Evolutionary conservation across 306 rosid species (phyloP), one percentile per base, ranked within the genome.

Genomic region (Corylus americana): DNA sequence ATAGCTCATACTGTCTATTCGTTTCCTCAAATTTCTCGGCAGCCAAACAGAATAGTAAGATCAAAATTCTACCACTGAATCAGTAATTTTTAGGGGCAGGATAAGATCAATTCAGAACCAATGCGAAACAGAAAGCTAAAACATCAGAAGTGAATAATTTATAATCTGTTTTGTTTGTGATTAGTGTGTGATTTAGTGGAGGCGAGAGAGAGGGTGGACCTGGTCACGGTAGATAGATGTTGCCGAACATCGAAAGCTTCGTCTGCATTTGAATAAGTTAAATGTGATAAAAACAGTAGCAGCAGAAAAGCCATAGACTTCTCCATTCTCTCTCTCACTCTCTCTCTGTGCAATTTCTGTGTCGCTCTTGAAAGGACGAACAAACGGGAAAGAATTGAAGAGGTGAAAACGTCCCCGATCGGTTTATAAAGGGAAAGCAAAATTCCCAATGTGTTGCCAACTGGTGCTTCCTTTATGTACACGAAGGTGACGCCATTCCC

Each of bases 181-280:
- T 67, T 67, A 39, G 42, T 18, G 5, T 10, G 37, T 16, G 48
- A 39, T 16, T 42, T 17, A 39, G 49, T 8, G 4, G 50, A 17
- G 20, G 16, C 22, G 29, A 67, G 50, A 37, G 45, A 39, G 9
- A 47, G 48, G 51, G 27, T 14, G 50, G 72, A 90, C 98, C 97
- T 90, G 85, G 98, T 74, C 9, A 85, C 97, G 6, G 97, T 90
- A 10, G 97, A 92, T 17, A 95, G 92, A 74, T 90, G 97, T 35
- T 88, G 71, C 67, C 91, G 87, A 76, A 92, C 93, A 77, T 86
- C 92, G 53, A 95, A 95, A 76, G 84, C 48, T 67, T 82, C 86
- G 70, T 80, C 88, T 6, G 89, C 88, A 69, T 63, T 63, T 3
- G 87, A 90, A 75, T n/a, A 8, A 45, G 53, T 62, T 12, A 87